These are phyloP conservation scores for Magnaporthales sp. DNA, from an alignment of 2,329 filamentous ascomycete species.

Conservation along the genomic window DNA sequence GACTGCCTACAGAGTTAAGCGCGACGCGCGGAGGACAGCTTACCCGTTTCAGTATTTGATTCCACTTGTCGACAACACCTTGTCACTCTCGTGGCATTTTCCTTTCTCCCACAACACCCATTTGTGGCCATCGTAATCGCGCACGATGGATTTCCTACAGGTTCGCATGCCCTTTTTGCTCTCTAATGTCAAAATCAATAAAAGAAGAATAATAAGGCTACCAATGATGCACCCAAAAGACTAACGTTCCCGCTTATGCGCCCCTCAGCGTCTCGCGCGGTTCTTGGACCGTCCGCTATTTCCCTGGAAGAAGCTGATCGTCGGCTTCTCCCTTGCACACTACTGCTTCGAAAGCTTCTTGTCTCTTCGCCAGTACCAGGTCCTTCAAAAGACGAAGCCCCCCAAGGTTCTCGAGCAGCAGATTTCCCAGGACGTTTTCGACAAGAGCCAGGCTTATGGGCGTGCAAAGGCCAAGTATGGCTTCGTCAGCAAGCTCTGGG, in stretches of 20 bases:
- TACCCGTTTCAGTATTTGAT: not conserved
- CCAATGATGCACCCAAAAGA: not conserved
- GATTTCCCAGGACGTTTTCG: constrained; percentile 81
- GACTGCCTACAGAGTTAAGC: not conserved
- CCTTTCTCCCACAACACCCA: not conserved
- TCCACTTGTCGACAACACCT: not conserved
- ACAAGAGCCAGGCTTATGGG: constrained; percentile 94
- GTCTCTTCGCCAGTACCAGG: constrained; percentile 79
- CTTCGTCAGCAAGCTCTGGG: constrained; percentile 72
- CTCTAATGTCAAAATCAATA: not conserved
- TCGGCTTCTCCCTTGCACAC: constrained; percentile 88
- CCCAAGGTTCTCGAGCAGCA: constrained; percentile 84
- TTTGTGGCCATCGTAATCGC: constrained; percentile 6
- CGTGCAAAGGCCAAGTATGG: constrained; percentile 90
- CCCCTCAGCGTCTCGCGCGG: constrained; percentile 59
- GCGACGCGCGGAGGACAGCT: not conserved
- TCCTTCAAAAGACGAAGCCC: constrained; percentile 69
- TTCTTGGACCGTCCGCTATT: constrained; percentile 87
- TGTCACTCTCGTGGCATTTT: not conserved
- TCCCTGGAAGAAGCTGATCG: constrained; percentile 94
- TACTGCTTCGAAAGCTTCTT: constrained; percentile 87
- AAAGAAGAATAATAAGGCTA: not conserved
- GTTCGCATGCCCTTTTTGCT: constrained; percentile 2
- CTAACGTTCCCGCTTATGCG: not conserved
- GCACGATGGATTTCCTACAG: constrained; percentile 39